These are phyloP conservation scores for Paecilomyces variotii DNA, from an alignment of 2,329 filamentous ascomycete species.

Conservation along the genomic window DNA sequence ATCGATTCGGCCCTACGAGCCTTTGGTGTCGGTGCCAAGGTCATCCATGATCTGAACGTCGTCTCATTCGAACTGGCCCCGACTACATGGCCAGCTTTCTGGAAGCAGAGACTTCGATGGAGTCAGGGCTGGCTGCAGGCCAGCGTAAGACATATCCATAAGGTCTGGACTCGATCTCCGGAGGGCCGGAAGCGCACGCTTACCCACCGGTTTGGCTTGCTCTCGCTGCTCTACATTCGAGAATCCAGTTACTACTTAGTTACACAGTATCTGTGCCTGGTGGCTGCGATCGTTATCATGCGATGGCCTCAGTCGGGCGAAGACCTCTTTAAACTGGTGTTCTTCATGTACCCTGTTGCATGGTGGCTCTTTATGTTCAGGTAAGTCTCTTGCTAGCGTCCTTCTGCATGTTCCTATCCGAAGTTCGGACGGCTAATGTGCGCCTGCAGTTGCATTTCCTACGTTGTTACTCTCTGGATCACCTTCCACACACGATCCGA, in stretches of 20 bases:
- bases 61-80: constrained; percentile 43
- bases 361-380: constrained; percentile 41
- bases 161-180: constrained; percentile 30
- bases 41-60: constrained; percentile 43
- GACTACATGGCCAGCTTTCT: constrained; percentile 37
- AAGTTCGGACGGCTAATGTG: neutral
- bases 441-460: constrained; percentile 28
- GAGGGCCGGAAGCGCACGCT: constrained; percentile 29
- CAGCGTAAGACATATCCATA: constrained; percentile 35
- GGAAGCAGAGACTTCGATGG: constrained; percentile 45
- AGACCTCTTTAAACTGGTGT: constrained; percentile 34
- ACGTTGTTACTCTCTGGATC: constrained; percentile 40
- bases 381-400: constrained; percentile 18
- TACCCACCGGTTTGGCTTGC: constrained; percentile 34
- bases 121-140: constrained; percentile 45
- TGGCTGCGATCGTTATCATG: constrained; percentile 38
- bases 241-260: constrained; percentile 43
- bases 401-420: neutral
- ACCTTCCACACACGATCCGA: constrained; percentile 40
- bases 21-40: constrained; percentile 35
- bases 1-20: constrained; percentile 44
- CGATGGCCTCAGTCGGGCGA: constrained; percentile 33
- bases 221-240: constrained; percentile 39
- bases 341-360: constrained; percentile 42
- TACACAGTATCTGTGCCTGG: constrained; percentile 41